Evolutionary conservation across 768 basidiomycete species (phyloP).

Genomic region (Boletus vermiculosoides): DNA sequence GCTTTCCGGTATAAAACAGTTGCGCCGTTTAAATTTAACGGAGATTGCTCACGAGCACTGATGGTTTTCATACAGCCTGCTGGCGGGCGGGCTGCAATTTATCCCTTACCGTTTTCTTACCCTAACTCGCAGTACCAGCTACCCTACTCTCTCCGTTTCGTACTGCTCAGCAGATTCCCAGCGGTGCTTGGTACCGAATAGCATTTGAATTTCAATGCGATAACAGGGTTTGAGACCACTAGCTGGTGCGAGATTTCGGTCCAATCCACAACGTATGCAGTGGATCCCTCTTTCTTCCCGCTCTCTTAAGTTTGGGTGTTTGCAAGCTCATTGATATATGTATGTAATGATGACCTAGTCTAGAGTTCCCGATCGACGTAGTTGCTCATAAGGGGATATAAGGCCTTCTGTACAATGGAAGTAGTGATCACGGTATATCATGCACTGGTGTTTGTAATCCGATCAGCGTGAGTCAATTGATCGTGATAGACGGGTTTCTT

Average conservation of each 20-base stretch:
- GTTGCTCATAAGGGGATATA: slow-evolving; percentile 8
- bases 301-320: not conserved
- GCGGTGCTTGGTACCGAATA: slow-evolving; percentile 4
- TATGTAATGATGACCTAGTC: slow-evolving; percentile 1
- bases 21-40: slow-evolving; percentile 26
- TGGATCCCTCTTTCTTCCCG: not conserved
- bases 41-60: slow-evolving; percentile 22
- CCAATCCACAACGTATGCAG: not conserved
- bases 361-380: slow-evolving; percentile 12
- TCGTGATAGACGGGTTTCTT: not conserved
- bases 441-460: not conserved
- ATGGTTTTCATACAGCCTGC: slow-evolving; percentile 13
- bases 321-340: not conserved
- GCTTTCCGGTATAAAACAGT: slow-evolving; percentile 9
- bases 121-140: not conserved
- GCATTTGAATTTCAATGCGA: not conserved
- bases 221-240: not conserved
- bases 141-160: not conserved
- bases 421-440: not conserved
- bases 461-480: slow-evolving; percentile 7
- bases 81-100: slow-evolving; percentile 2
- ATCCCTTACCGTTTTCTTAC: slow-evolving; percentile 7
- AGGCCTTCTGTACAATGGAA: slow-evolving; percentile 16
- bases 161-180: not conserved
- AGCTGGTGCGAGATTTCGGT: not conserved